Conservation (phyloP, 768 basidiomycete species). For the Filobasidium floriforme region DNA sequence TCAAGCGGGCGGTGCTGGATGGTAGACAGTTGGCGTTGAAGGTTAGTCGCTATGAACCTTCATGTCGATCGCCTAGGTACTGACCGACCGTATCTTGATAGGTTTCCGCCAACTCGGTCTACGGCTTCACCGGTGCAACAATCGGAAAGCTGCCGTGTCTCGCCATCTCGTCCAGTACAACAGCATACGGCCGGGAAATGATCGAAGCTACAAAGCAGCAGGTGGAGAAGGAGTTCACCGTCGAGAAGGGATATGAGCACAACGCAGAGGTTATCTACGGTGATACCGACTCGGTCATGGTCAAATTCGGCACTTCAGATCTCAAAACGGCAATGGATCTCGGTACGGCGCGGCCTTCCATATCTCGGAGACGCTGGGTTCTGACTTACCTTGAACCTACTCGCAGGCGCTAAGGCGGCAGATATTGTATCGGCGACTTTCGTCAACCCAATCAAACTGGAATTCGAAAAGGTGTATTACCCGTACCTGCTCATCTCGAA, state of each 20-base stretch:
- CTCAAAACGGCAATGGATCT: constrained; percentile 79
- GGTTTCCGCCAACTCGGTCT: constrained; percentile 98
- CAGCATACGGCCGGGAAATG: constrained; percentile 97
- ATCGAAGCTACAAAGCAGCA: constrained; percentile 93
- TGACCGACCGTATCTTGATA: constrained; percentile 41
- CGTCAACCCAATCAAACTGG: constrained; percentile 90
- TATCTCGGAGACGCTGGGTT: not conserved
- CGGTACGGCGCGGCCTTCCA: constrained; percentile 51
- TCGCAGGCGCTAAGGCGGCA: constrained; percentile 79
- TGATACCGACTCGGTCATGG: constrained; percentile 99
- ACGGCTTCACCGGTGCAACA: constrained; percentile 97
- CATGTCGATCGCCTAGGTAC: no score
- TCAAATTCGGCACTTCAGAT: constrained; percentile 86
- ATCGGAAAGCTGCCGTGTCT: constrained; percentile 94
- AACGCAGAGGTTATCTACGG: constrained; percentile 95
- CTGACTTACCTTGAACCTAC: not conserved
- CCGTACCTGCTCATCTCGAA: constrained; percentile 97
- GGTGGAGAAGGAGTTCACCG: constrained; percentile 78
- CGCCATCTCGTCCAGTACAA: constrained; percentile 87
- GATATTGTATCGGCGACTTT: constrained; percentile 84
- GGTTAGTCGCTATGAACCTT: constrained; percentile 48
- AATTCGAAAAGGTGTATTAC: constrained; percentile 99
- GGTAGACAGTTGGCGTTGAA: constrained; percentile 95
- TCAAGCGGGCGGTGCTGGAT: constrained; percentile 92
- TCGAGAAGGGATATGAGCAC: constrained; percentile 73